Evolutionary conservation across 1,139 yeast species (phyloP).

Genomic region (Yamadazyma pseudoaaseri): DNA sequence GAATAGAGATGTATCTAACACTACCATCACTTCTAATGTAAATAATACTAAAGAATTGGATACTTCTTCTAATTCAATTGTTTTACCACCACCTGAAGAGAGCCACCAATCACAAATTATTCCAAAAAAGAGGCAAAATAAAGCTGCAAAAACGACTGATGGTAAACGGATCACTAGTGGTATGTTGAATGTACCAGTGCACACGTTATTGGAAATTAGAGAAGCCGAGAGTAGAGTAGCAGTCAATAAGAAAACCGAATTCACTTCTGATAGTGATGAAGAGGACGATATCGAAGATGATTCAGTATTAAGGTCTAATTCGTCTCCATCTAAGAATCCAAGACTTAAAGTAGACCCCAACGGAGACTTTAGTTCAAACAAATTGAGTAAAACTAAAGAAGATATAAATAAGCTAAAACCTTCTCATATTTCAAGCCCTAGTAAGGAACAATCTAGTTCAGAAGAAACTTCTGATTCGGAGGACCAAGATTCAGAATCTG

Average conservation of each 20-base stretch:
- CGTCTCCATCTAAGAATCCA: slow-evolving; percentile 3
- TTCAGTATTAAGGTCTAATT: neutral
- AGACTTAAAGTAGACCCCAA: neutral
- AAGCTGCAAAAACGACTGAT: slow-evolving; percentile 7
- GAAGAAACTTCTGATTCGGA: no score
- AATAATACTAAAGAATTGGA: slow-evolving; percentile 6
- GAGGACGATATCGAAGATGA: slow-evolving; percentile 7
- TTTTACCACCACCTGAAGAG: slow-evolving; percentile 33
- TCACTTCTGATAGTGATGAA: slow-evolving; percentile 11
- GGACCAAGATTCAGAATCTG: no score
- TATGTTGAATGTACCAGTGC: slow-evolving; percentile 47
- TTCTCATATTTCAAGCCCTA: no score
- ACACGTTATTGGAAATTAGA: slow-evolving; percentile 21
- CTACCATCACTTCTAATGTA: neutral
- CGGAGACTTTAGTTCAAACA: neutral
- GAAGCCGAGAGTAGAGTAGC: slow-evolving; percentile 14
- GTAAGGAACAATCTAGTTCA: no score
- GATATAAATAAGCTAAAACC: no score
- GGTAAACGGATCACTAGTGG: slow-evolving; percentile 60
- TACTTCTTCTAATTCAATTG: slow-evolving; percentile 18
- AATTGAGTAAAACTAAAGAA: neutral
- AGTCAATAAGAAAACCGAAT: slow-evolving; percentile 1
- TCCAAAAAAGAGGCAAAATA: slow-evolving; percentile 23
- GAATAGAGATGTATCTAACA: neutral
- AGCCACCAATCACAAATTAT: slow-evolving; percentile 18